phyloP scores from a whole-genome alignment of 2,329 filamentous ascomycete species.

The Sarocladium brachiariae region DNA sequence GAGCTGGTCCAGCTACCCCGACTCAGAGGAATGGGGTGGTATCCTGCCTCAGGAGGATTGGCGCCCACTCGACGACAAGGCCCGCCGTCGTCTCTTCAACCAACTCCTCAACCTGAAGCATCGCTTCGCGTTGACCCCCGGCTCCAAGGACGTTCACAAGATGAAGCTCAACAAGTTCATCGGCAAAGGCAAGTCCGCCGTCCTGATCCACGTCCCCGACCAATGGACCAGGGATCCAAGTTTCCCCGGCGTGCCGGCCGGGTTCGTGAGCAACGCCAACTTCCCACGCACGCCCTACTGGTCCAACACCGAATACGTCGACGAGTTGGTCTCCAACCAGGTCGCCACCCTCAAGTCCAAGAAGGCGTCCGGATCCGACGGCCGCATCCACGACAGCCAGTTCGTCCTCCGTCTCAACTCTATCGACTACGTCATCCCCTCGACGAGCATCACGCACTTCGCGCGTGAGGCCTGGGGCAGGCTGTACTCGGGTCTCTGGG shows the following conservation, averaged over 20 bases:
- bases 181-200: slow-evolving; percentile 16
- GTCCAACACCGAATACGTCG: slow-evolving; percentile 15
- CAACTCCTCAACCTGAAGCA: slow-evolving; percentile 18
- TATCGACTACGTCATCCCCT: slow-evolving; percentile 4
- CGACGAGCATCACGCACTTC: slow-evolving; percentile 11
- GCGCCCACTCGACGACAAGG: slow-evolving; percentile 1
- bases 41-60: not conserved
- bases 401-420: slow-evolving; percentile 20
- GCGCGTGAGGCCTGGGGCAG: slow-evolving; percentile 15
- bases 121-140: slow-evolving; percentile 15
- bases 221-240: slow-evolving; percentile 15
- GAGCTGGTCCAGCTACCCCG: slow-evolving; percentile 1
- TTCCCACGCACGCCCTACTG: slow-evolving; percentile 20
- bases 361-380: slow-evolving; percentile 8
- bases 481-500: slow-evolving; percentile 20
- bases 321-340: slow-evolving; percentile 16
- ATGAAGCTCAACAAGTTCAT: slow-evolving; percentile 21
- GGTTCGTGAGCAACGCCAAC: slow-evolving; percentile 20
- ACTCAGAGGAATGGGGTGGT: not conserved
- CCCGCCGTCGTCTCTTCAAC: slow-evolving; percentile 15
- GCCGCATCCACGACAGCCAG: slow-evolving; percentile 18
- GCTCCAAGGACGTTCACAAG: slow-evolving; percentile 19
- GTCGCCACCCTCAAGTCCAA: slow-evolving; percentile 12
- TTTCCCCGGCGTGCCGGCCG: slow-evolving; percentile 20
- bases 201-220: slow-evolving; percentile 22